phyloP scores from a whole-genome alignment of 805 yeast genomes.

The fission yeast (Schizosaccharomyces pombe) region ASM294v3 CU329670.1:138501-139000 shows the following conservation, averaged over 20 bases:
- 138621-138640: conserved; percentile 72
- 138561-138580: conserved; percentile 30
- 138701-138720: conserved; percentile 55
- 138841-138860: conserved; percentile 62
- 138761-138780: conserved; percentile 59
- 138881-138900: conserved; percentile 53
- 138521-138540: conserved; percentile 6
- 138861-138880: conserved; percentile 77
- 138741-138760: conserved; percentile 70
- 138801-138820: conserved; percentile 45
- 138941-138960: conserved; percentile 85
- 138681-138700: conserved; percentile 67
- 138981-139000: conserved; percentile 64
- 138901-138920: conserved; percentile 60
- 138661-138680: conserved; percentile 60
- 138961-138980: conserved; percentile 87
- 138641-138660: conserved; percentile 59
- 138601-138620: conserved; percentile 72
- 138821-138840: conserved; percentile 64
- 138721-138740: conserved; percentile 73
- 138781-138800: conserved; percentile 43
- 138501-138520: conserved; percentile 34
- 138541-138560: conserved; percentile 7
- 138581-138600: conserved; percentile 53
- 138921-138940: conserved; percentile 88